phyloP scores from a whole-genome alignment of 192 early-diverging fungal species.

The Mortierella antarctica region DNA sequence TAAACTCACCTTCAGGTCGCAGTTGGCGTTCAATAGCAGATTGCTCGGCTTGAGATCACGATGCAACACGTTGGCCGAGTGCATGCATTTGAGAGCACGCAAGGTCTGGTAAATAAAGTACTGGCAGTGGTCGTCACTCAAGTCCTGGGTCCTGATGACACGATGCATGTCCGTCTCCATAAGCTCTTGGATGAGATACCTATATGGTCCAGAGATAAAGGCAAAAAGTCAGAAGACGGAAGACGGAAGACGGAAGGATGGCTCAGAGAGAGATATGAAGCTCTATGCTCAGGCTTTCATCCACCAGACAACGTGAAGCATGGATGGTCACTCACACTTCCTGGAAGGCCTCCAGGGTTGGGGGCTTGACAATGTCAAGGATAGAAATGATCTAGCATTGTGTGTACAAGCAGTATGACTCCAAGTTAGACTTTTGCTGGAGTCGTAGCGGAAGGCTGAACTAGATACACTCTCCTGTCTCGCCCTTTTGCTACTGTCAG shows the following conservation, averaged over 20 bases:
- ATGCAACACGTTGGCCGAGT: conserved; percentile 97
- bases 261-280: not conserved
- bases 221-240: not conserved
- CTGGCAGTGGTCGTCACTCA: conserved; percentile 97
- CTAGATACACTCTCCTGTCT: too few species aligned
- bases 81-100: conserved; percentile 98
- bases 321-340: conserved; percentile 73
- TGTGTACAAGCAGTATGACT: too few species aligned
- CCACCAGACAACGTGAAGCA: not conserved
- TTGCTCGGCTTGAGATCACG: conserved; percentile 98
- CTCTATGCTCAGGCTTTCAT: not conserved
- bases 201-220: conserved; percentile 10
- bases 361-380: conserved; percentile 91
- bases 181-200: conserved; percentile 95
- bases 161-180: conserved; percentile 99
- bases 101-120: conserved; percentile 99
- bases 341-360: conserved; percentile 82
- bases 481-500: not conserved
- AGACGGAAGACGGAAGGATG: not conserved
- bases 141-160: conserved; percentile 94
- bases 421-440: too few species aligned
- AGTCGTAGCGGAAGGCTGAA: too few species aligned
- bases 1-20: conserved; percentile 77
- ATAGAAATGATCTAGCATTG: conserved; percentile 84
- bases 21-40: conserved; percentile 90